Base-by-base conservation (phyloP, 495 filamentous ascomycete genomes). In the Talaromyces wortmannii region DNA sequence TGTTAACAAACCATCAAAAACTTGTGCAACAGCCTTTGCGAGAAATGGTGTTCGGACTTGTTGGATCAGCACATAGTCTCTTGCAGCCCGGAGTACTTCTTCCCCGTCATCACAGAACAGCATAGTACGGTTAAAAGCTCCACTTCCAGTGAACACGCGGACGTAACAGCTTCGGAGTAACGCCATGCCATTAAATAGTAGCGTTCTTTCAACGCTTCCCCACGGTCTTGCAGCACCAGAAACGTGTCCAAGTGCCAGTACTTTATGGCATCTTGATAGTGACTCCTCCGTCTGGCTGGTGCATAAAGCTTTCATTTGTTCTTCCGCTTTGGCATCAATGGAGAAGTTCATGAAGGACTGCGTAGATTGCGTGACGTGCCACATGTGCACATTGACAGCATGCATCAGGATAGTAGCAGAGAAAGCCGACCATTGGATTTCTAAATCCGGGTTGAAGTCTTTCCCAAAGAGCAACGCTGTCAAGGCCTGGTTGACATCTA, bases 361-460 rank as follows among this genome's bases (percentile, higher is more conserved):
- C 29, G 53, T 55, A n/a, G 45, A 55, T 45, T 55, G 53, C 45
- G 53, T 55, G 15, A 55, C 36, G 46, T 55, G 53, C 53, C 53
- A 55, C 45, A 55, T 55, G 42, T 55, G 53, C 17, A 55, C 32
- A 45, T 55, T 48, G 45, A 55, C 53, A 48, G 53, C 53, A 55
- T 55, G 47, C 53, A 55, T 55, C 17, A 55, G 6, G 29, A 55
- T 46, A 7, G 53, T 55, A 12, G 43, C 47, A 16, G 53, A 44
- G 49, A 49, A 55, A 13, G 53, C 45, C n/a, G 53, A n/a, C 53
- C 53, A 55, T 15, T 50, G 53, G 46, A 42, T 40, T 18, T 55
- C 46, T 12, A 31, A 29, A 15, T 50, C 53, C 8, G 36, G 53
- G 40, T 49, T 45, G 48, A 48, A 55, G 6, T 55, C 53, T 50